Evolutionary conservation across 805 yeast genomes (phyloP), one percentile per base, ranked within the genome.

Genomic region (Ogataea nitratoaversa): DNA sequence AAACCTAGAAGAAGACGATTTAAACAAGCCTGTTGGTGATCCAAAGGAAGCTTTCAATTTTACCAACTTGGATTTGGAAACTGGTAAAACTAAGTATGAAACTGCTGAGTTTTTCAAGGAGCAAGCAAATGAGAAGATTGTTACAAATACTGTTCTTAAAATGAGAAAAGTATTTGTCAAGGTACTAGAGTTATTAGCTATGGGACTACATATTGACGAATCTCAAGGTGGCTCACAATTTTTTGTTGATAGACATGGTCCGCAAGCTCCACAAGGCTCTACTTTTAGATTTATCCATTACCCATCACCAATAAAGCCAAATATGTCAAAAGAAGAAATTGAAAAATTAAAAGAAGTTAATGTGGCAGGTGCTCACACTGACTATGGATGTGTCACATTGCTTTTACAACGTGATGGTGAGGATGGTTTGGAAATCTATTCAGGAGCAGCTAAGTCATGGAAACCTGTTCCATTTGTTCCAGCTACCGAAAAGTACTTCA

Each of bases 341-440:
- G 68, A 87, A 38, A 40, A 47, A 8, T 44, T 42, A 19, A 47
- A 43, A 17, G 44, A 46, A 2, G 34, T 59, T n/a, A 59, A 59
- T 36, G 61, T 59, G 30, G 93, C 93, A 4, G 95, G 95, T 31
- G 93, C 95, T 8, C 95, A 86, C 50, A 85, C 95, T 0, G 95
- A 86, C 55, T 85, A 85, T 53, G 95, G 95, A 3, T 73, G 86
- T 2, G 62, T 83, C 45, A 84, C 95, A 0, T 60, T 85, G 24
- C 64, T 86, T 38, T 82, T 86, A 59, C 95, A 85, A 60, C 73
- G 78, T 71, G 48, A 76, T 72, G 60, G 55, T 32, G 85, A 84
- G 55, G 88, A 82, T 52, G 95, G 95, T 4, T 67, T 84, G 34
- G 88, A 84, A 53, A 71, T 84, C 23, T 67, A 67, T 46, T 76